Percentiles rank a stretch among this genome's conserved stretches.
Evolutionary conservation across 441 rosid species (phyloP).

Genomic region (Populus hybrid): DNA sequence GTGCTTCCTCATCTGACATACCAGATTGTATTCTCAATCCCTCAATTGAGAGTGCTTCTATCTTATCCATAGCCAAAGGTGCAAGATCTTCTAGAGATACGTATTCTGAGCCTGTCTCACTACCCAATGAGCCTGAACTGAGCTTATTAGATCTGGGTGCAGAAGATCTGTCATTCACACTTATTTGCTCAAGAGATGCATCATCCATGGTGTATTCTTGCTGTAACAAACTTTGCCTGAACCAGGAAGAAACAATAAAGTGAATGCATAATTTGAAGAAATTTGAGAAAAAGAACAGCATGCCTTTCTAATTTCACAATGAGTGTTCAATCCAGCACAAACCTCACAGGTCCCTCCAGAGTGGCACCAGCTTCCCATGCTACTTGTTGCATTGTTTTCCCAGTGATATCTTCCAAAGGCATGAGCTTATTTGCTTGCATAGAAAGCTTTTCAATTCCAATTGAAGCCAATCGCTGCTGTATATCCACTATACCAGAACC

Average conservation of each 20-base stretch:
- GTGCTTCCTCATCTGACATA: constrained; percentile 65
- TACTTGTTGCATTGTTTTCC: constrained; percentile 84
- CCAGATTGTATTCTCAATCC: constrained; percentile 91
- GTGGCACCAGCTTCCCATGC: constrained; percentile 70
- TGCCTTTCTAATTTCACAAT: background rate
- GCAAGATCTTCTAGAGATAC: constrained; percentile 91
- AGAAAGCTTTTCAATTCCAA: constrained; percentile 95
- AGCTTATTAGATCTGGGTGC: constrained; percentile 34
- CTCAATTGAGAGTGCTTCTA: constrained; percentile 91
- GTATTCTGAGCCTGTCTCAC: constrained; percentile 51
- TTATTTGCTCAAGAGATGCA: constrained; percentile 28
- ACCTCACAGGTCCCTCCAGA: constrained; percentile 62
- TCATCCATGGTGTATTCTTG: constrained; percentile 38
- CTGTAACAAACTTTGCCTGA: constrained; percentile 49
- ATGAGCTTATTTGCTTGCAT: constrained; percentile 87
- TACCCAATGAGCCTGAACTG: constrained; percentile 34
- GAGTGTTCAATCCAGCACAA: constrained; percentile 15
- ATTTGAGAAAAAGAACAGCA: constrained; percentile 9
- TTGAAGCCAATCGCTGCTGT: constrained; percentile 67
- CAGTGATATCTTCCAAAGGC: constrained; percentile 92
- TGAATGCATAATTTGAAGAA: constrained; percentile 3
- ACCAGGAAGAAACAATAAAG: constrained; percentile 18
- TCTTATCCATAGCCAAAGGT: constrained; percentile 94
- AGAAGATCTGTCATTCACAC: constrained; percentile 37
- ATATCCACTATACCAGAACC: constrained; percentile 74